Conservation (phyloP, 441 rosid species). For the Eugenia klotzschiana region DNA sequence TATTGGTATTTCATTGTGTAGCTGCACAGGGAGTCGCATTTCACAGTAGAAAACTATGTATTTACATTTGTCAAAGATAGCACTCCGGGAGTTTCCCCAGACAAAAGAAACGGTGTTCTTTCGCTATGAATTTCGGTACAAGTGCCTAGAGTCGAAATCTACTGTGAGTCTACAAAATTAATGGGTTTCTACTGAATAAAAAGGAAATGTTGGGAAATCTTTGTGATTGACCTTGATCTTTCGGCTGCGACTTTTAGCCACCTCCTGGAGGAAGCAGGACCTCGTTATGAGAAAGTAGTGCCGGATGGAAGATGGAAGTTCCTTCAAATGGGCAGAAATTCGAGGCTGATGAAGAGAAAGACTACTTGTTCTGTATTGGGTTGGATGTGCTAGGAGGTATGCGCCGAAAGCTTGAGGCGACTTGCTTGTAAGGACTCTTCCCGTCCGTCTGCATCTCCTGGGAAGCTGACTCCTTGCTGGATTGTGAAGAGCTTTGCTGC, state of each 20-base stretch:
- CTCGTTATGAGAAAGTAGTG: not conserved
- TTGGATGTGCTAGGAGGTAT: slow-evolving; percentile 55
- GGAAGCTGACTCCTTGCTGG: slow-evolving; percentile 5
- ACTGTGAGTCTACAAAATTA: not conserved
- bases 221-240: not conserved
- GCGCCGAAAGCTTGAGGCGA: slow-evolving; percentile 38
- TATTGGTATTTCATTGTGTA: not conserved
- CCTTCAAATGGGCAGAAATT: not conserved
- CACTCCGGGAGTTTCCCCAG: not conserved
- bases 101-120: not conserved
- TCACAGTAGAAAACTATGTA: not conserved
- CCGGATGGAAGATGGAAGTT: not conserved
- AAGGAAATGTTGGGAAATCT: not conserved
- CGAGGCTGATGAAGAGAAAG: slow-evolving; percentile 8
- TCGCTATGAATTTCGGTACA: not conserved
- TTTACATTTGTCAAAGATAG: not conserved
- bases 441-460: slow-evolving; percentile 18
- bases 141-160: not conserved
- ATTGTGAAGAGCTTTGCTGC: not conserved
- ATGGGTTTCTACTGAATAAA: not conserved
- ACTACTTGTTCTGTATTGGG: slow-evolving; percentile 69
- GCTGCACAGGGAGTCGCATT: not conserved
- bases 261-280: not conserved
- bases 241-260: not conserved
- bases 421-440: slow-evolving; percentile 24